Base-by-base conservation (phyloP, 1,284 basidiomycete genomes). In the Heliocybe sulcata region DNA sequence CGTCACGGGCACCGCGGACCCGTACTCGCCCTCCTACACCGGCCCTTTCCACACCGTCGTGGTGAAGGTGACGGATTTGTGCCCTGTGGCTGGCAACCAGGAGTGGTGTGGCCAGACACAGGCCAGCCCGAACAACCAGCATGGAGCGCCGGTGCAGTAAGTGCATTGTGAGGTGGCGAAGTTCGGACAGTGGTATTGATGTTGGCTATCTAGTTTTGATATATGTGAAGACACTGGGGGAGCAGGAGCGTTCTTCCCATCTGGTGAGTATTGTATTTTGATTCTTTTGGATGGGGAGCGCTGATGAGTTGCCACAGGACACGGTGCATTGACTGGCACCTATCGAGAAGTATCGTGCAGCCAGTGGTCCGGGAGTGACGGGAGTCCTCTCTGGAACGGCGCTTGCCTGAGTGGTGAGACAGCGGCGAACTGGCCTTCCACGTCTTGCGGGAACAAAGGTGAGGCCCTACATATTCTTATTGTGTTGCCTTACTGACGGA, bases 161-260 rank as follows among this genome's bases (percentile, higher is more conserved):
- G 77, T 65, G 45, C 26, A 16, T 25, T 22, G 16, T 12, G 16
- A 6, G 16, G 47, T 27, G 10, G 35, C 52, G 20, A 47, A 10
- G 6, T 35, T 11, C 11, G 16, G 47, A 23, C n/a, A n/a, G n/a
- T n/a, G n/a, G 16, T 38, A 35, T 33, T 58, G 56, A 45, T 50
- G 38, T 29, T 29, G 2, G 33, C 20, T 9, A 45, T 33, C 54
- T 49, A 81, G 79, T 64, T 84, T 83, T 62, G 81, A 84, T 63
- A 74, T 84, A 29, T 83, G 81, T 61, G 69, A 77, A 56, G 82
- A 83, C 60, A 79, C 77, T 11, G 80, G 81, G 49, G 79, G 77
- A 26, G 60, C 77, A 2, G 61, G 51, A 2, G 72, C 70, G 14
- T 83, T 84, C 69, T 84, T 84, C 76, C 80, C 80, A 2, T 73